A percentile compares a stretch with the other conserved stretches of the same genome.
phyloP scores from a whole-genome alignment of 768 basidiomycete genomes.

The Kwoniella shandongensis region DNA sequence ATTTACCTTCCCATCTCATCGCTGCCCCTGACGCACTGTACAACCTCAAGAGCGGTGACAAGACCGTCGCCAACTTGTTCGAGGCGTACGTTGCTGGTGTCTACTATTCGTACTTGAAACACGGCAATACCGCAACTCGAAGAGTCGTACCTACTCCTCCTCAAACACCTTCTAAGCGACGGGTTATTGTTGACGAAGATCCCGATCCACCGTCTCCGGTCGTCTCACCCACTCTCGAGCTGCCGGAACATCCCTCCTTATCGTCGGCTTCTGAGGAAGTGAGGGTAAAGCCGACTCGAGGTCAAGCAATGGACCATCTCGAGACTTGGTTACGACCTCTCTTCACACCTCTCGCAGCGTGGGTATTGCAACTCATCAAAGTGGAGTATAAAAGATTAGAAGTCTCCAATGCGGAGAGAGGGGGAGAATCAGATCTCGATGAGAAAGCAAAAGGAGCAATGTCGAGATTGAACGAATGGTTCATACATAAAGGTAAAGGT shows the following conservation, averaged over 20 bases:
- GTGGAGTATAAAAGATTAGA: conserved; percentile 12
- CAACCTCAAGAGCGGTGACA: conserved; percentile 19
- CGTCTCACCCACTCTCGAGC: neutral
- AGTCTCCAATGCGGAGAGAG: neutral
- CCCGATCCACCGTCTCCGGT: neutral
- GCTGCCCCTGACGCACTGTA: conserved; percentile 12
- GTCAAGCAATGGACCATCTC: conserved; percentile 29
- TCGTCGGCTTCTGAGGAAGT: neutral
- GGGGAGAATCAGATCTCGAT: conserved; percentile 22
- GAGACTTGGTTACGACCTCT: conserved; percentile 37
- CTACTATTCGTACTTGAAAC: conserved; percentile 29
- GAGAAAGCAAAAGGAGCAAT: conserved; percentile 27
- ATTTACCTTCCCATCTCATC: conserved; percentile 24
- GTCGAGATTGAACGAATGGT: conserved; percentile 38
- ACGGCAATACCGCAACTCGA: neutral
- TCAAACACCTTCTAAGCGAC: neutral
- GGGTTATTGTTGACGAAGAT: neutral
- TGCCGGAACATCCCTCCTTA: neutral
- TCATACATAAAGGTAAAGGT: conserved; percentile 21
- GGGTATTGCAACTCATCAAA: conserved; percentile 21
- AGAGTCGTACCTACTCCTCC: conserved; percentile 13
- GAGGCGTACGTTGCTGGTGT: conserved; percentile 46
- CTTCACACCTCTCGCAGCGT: conserved; percentile 32
- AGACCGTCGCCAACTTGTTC: conserved; percentile 37
- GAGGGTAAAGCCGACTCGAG: neutral